Evolutionary conservation across 345 rosid genomes (phyloP).

Genomic region (Eucalyptus curtisii): DNA sequence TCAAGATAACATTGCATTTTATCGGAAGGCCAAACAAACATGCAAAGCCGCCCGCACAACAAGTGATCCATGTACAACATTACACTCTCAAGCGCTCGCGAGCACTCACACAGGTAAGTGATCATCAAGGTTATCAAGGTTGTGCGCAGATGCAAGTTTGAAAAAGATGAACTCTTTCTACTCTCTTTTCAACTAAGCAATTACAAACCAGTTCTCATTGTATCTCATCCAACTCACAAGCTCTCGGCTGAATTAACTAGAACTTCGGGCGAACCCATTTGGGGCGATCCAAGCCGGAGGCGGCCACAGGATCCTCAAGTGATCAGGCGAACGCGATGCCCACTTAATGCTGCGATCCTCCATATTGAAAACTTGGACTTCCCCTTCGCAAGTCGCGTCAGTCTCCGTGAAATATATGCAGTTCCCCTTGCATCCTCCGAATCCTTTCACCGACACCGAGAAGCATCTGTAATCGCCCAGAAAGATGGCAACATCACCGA

Average conservation of each 20-base stretch:
- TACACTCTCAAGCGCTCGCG: accelerated
- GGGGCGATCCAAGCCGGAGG: not conserved
- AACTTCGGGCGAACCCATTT: not conserved
- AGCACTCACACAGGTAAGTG: not conserved
- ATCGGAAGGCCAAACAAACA: not conserved
- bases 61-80: not conserved
- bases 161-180: not conserved
- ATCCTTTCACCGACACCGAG: slow-evolving; percentile 4
- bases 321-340: not conserved
- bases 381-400: too few species aligned
- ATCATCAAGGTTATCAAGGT: not conserved
- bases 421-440: not conserved
- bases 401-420: not conserved
- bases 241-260: not conserved
- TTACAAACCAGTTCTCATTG: not conserved
- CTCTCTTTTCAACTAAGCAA: not conserved
- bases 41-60: not conserved
- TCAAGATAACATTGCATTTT: not conserved
- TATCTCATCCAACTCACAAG: not conserved
- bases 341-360: not conserved
- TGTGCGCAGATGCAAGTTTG: not conserved
- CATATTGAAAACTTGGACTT: not conserved
- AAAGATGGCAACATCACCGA: slow-evolving; percentile 11
- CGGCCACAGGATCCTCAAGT: not conserved
- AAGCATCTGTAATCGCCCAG: slow-evolving; percentile 13